Evolutionary conservation across 2,329 filamentous ascomycete genomes (phyloP).

Genomic region (Delphinella strobiligena): DNA sequence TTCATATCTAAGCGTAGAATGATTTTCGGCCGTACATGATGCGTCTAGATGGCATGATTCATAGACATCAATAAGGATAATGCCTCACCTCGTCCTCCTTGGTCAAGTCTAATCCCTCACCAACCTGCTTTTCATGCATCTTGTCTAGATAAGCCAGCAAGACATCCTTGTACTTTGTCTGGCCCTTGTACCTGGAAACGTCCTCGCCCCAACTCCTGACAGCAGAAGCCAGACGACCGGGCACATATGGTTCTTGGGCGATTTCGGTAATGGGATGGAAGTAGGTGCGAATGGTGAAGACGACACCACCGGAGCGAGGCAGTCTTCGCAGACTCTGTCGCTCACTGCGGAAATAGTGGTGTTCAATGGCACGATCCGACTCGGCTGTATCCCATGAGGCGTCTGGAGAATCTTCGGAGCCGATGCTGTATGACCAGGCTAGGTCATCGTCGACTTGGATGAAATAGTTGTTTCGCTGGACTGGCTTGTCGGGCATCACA

Average conservation of each 20-base stretch:
- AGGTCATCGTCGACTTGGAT: constrained; percentile 72
- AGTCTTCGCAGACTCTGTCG: constrained; percentile 50
- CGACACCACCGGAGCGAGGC: constrained; percentile 34
- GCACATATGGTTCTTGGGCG: constrained; percentile 60
- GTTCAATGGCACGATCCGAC: constrained; percentile 57
- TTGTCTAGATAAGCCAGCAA: constrained; percentile 64
- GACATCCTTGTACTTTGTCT: constrained; percentile 59
- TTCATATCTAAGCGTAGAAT: no score
- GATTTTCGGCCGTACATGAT: no score
- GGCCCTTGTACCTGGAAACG: constrained; percentile 67
- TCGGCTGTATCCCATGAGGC: constrained; percentile 66
- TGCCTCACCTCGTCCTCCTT: constrained; percentile 47
- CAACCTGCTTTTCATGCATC: constrained; percentile 62
- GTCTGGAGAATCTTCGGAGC: constrained; percentile 50
- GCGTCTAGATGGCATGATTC: no score
- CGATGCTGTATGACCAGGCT: constrained; percentile 66
- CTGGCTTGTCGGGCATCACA: constrained; percentile 53
- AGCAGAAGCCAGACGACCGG: constrained; percentile 64
- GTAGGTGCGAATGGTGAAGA: constrained; percentile 72
- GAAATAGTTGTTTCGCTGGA: constrained; percentile 72
- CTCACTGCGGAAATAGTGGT: constrained; percentile 70
- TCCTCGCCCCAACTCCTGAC: constrained; percentile 72
- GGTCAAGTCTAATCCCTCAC: constrained; percentile 49
- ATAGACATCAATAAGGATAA: constrained; percentile 55
- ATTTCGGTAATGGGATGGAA: constrained; percentile 61